Percentiles rank a stretch among this genome's conserved stretches.
Evolutionary conservation across 345 rosid species (phyloP).

Genomic region (Kandelia obovata): DNA sequence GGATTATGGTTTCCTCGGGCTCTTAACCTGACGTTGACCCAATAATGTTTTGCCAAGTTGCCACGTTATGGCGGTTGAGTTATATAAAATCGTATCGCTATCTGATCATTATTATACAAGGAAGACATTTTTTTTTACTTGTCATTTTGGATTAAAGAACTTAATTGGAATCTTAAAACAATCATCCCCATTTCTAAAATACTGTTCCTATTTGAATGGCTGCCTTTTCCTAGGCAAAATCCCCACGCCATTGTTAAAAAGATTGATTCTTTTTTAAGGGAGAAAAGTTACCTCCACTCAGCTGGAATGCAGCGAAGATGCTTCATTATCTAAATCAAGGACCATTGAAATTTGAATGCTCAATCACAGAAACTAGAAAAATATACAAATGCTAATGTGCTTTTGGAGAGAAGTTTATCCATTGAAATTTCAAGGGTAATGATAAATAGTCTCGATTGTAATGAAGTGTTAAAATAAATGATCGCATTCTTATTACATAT

Average conservation of each 20-base stretch:
- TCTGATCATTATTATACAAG: slow-evolving; percentile 3
- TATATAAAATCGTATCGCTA: neutral
- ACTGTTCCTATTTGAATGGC: neutral
- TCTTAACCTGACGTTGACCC: slow-evolving; percentile 32
- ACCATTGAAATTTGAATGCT: slow-evolving; percentile 28
- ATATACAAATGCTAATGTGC: slow-evolving; percentile 15
- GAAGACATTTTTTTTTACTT: neutral
- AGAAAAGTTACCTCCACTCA: slow-evolving; percentile 14
- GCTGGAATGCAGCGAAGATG: slow-evolving; percentile 26
- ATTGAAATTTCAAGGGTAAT: no score
- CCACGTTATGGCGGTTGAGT: slow-evolving; percentile 1
- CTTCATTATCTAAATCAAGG: slow-evolving; percentile 28
- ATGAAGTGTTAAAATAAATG: no score
- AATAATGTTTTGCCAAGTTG: slow-evolving; percentile 13
- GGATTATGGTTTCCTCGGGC: slow-evolving; percentile 27
- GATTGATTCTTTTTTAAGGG: slow-evolving; percentile 11
- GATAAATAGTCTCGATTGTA: no score
- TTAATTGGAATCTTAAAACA: neutral
- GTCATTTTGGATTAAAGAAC: neutral
- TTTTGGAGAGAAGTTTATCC: neutral
- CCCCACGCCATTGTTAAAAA: neutral
- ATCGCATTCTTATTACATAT: no score
- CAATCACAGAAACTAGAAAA: slow-evolving; percentile 20
- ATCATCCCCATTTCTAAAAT: neutral
- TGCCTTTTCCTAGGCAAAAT: slow-evolving; percentile 10